Conservation (phyloP, 1,139 yeast genomes). For the Candida mesenterica region DNA sequence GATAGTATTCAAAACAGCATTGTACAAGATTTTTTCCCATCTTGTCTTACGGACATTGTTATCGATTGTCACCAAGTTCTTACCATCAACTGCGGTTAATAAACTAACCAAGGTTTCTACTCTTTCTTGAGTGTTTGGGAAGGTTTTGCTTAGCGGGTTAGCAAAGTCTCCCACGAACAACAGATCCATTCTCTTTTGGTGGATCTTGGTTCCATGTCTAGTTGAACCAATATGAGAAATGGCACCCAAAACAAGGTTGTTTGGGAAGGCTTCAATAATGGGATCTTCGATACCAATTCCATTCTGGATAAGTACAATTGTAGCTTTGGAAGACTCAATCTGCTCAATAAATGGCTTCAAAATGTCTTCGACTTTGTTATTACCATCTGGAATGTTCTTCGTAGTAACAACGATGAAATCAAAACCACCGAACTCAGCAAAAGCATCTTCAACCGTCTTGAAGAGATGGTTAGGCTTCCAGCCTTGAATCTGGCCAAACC, state of each 20-base stretch:
- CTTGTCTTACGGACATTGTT: constrained; percentile 51
- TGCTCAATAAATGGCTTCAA: constrained; percentile 54
- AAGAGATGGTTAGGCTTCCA: constrained; percentile 57
- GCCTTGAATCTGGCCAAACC: constrained; percentile 52
- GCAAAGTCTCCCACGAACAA: constrained; percentile 55
- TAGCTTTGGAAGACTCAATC: constrained; percentile 13
- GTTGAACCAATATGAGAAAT: constrained; percentile 68
- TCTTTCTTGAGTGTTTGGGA: constrained; percentile 22
- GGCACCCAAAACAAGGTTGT: constrained; percentile 61
- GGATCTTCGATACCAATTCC: constrained; percentile 73
- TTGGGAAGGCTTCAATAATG: constrained; percentile 56
- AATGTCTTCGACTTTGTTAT: constrained; percentile 52
- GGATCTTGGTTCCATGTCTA: constrained; percentile 50
- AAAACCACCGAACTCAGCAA: constrained; percentile 43
- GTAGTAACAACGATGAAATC: constrained; percentile 70
- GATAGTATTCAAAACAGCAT: constrained; percentile 62
- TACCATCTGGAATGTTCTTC: constrained; percentile 71
- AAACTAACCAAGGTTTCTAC: constrained; percentile 45
- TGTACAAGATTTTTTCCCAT: constrained; percentile 76
- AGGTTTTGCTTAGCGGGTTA: constrained; percentile 9
- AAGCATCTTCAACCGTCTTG: constrained; percentile 45
- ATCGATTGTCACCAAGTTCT: constrained; percentile 46
- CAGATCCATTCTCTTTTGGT: constrained; percentile 52
- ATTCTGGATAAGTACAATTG: constrained; percentile 48
- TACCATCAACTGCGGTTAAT: constrained; percentile 42